Evolutionary conservation across 2,329 filamentous ascomycete species (phyloP), one percentile per base, ranked within the genome.

Genomic region (Exophiala sp.): DNA sequence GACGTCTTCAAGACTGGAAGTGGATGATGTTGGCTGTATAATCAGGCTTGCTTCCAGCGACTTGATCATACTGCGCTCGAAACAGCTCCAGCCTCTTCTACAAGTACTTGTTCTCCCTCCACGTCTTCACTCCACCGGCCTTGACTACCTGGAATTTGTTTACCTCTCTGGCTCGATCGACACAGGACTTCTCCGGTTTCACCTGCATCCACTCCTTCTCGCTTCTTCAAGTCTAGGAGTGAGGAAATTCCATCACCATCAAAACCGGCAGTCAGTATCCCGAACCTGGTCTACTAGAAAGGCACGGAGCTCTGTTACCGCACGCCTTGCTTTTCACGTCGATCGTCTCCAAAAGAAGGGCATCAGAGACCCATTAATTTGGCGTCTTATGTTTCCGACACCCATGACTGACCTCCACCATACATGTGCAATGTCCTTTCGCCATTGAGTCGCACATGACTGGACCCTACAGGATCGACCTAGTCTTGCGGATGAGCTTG

Each of bases 331-430:
- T 24, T 43, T 7, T n/a, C 41, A 24, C 41, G 41, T 43, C 41
- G 21, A 43, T 43, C 41, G 21, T 43, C 20, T 3, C 41, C 41
- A 29, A n/a, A 43, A 29, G n/a, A n/a, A 32, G 41, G 21, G 18
- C 20, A 12, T 29, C 41, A 49, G 45, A 56, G 54, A 59, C 57
- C 57, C 54, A 57, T 59, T 59, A 21, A 54, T 29, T 59, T 59
- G 57, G 57, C 49, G 57, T 59, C 50, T 54, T 49, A 54, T 52
- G 35, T 55, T 49, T 38, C 45, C 40, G 41, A 44, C 47, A 57
- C 49, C 54, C 57, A 60, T 60, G 57, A 60, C 47, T 44, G 21
- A n/a, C 33, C 29, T 44, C 48, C 34, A 35, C 45, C 52, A 44
- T 40, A 18, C n/a, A 38, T 34, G 46, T 41, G 48, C 40, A 41